Conservation (phyloP, 768 basidiomycete species). For the Tylopilus subfusipes region DNA sequence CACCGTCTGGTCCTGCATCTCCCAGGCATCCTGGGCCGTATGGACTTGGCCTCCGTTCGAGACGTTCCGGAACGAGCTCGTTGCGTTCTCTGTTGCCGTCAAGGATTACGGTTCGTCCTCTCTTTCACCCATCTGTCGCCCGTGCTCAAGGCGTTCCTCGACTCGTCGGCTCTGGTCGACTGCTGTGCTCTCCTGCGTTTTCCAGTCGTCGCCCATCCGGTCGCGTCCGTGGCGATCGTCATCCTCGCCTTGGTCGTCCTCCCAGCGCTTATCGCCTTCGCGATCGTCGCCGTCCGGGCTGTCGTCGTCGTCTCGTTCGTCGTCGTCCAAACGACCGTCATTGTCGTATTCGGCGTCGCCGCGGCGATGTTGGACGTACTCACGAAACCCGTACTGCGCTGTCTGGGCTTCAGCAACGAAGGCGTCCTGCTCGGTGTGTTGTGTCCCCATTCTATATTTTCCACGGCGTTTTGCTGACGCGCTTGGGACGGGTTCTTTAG, state of each 20-base stretch:
- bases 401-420: background rate
- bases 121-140: background rate
- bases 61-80: constrained; percentile 16
- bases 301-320: background rate
- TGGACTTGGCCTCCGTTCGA: constrained; percentile 28
- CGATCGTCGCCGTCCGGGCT: background rate
- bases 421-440: constrained; percentile 11
- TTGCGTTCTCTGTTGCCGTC: constrained; percentile 6
- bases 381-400: background rate
- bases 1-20: constrained; percentile 13
- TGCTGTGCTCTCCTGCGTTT: background rate
- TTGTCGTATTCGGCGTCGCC: background rate
- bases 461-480: background rate
- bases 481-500: background rate
- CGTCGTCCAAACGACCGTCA: background rate
- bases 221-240: constrained; percentile 8
- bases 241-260: background rate
- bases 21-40: constrained; percentile 2
- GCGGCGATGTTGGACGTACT: background rate
- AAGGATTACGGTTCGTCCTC: constrained; percentile 11
- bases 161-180: background rate
- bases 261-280: background rate
- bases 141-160: background rate
- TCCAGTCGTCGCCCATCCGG: constrained; percentile 8
- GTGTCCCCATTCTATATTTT: background rate